Evolutionary conservation across 176 grass and related monocot genomes (phyloP).

Genomic region (Rhynchospora pubera): DNA sequence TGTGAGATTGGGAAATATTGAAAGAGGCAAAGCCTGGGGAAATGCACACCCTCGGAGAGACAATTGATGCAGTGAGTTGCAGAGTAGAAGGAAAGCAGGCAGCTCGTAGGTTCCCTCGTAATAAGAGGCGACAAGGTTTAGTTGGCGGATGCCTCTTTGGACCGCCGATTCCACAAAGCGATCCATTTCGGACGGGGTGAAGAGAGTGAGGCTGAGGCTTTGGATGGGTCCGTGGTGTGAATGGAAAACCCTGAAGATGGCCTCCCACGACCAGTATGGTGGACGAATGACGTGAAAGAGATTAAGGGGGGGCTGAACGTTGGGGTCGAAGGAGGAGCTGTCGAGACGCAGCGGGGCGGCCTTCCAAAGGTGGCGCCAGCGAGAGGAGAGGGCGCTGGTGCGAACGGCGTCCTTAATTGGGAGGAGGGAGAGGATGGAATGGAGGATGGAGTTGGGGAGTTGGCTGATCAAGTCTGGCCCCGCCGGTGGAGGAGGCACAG

Average conservation of each 20-base stretch:
- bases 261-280: not conserved
- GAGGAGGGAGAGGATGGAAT: constrained; percentile 8
- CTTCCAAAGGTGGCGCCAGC: constrained; percentile 12
- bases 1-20: not conserved
- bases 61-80: not conserved
- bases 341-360: not conserved
- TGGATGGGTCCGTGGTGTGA: not conserved
- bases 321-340: not conserved
- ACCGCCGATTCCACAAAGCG: not conserved
- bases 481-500: not conserved
- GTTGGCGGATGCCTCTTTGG: not conserved
- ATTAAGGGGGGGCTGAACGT: no score
- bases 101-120: not conserved
- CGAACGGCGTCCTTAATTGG: constrained; percentile 9
- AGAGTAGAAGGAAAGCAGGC: not conserved
- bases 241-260: not conserved
- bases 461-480: not conserved
- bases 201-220: not conserved
- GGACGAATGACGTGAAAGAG: no score
- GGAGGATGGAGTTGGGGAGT: not conserved
- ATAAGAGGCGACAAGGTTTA: not conserved
- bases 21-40: not conserved
- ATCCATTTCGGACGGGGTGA: not conserved
- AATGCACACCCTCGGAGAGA: not conserved
- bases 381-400: constrained; percentile 5